A percentile compares a stretch with the other conserved stretches of the same genome.
phyloP scores from a whole-genome alignment of 2,329 filamentous ascomycete species.

The Fusarium decemcellulare region DNA sequence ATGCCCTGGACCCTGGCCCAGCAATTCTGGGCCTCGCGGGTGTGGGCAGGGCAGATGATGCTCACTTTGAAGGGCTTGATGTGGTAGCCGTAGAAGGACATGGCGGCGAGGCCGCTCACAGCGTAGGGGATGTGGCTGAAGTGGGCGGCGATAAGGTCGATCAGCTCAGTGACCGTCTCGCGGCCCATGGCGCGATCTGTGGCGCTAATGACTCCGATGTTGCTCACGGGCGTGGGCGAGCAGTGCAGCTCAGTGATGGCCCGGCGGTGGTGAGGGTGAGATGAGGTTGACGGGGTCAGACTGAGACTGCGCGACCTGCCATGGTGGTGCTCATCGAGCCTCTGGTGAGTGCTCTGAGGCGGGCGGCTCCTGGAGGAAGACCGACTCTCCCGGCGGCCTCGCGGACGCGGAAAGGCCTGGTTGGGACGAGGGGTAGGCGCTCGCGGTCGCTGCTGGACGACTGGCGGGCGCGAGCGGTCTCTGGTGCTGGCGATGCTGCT shows the following conservation, averaged over 20 bases:
- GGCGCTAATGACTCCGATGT: constrained; percentile 24
- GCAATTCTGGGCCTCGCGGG: constrained; percentile 52
- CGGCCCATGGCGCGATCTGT: constrained; percentile 44
- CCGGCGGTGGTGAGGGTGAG: not conserved
- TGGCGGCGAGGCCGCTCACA: constrained; percentile 61
- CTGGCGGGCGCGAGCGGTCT: no score
- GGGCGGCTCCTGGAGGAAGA: no score
- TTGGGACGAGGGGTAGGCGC: no score
- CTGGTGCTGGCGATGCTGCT: no score
- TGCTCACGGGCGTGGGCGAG: constrained; percentile 23
- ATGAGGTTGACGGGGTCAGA: constrained; percentile 12
- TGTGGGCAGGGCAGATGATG: constrained; percentile 57
- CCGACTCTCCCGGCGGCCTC: no score
- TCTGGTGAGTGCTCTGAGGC: no score
- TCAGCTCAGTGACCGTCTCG: constrained; percentile 53
- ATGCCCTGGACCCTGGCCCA: constrained; percentile 59
- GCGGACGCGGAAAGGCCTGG: no score
- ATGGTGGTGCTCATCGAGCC: not conserved
- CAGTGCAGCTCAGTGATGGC: constrained; percentile 13
- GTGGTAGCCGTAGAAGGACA: constrained; percentile 59
- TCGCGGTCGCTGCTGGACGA: no score
- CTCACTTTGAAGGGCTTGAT: constrained; percentile 52
- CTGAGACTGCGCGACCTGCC: not conserved
- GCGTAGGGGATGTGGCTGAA: constrained; percentile 62
- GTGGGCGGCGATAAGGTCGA: constrained; percentile 55